phyloP scores from a whole-genome alignment of 1,139 yeast genomes.

The Pichia sp. region DNA sequence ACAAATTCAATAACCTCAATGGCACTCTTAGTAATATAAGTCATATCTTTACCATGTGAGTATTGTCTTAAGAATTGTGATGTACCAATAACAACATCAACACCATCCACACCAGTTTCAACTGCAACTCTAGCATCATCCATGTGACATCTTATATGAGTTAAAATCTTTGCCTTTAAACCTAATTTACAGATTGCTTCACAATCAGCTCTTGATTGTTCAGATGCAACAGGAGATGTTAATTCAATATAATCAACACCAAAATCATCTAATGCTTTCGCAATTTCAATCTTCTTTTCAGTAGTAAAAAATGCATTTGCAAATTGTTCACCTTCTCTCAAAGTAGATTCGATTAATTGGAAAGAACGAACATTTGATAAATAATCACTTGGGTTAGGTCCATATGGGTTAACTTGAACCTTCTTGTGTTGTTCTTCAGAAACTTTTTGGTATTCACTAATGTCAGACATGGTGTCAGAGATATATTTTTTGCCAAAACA shows the following conservation, averaged over 20 bases:
- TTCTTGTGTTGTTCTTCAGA: conserved; percentile 38
- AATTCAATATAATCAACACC: conserved; percentile 97
- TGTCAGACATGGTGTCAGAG: conserved; percentile 3
- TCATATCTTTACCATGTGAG: conserved; percentile 98
- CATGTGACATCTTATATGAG: conserved; percentile 96
- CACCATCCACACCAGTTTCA: conserved; percentile 98
- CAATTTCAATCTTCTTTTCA: conserved; percentile 94
- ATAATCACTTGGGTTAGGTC: conserved; percentile 91
- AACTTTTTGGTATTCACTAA: conserved; percentile 40
- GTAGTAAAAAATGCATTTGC: conserved; percentile 95
- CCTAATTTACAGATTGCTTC: conserved; percentile 98
- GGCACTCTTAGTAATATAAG: conserved; percentile 93
- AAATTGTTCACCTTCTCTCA: conserved; percentile 98
- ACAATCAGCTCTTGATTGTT: conserved; percentile 88
- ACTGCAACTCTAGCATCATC: conserved; percentile 97
- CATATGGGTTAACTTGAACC: conserved; percentile 66
- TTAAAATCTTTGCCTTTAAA: conserved; percentile 85
- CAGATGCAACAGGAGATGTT: conserved; percentile 96
- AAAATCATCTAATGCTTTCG: conserved; percentile 94
- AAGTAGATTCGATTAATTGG: conserved; percentile 89
- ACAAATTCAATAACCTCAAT: conserved; percentile 96
- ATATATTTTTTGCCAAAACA: too few species aligned
- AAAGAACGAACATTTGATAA: conserved; percentile 84
- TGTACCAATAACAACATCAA: conserved; percentile 96
- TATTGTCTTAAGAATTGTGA: conserved; percentile 91